These are phyloP conservation scores for Magnaporthiopsis rhizophila DNA, from an alignment of 2,329 filamentous ascomycete species.

Conservation along the genomic window DNA sequence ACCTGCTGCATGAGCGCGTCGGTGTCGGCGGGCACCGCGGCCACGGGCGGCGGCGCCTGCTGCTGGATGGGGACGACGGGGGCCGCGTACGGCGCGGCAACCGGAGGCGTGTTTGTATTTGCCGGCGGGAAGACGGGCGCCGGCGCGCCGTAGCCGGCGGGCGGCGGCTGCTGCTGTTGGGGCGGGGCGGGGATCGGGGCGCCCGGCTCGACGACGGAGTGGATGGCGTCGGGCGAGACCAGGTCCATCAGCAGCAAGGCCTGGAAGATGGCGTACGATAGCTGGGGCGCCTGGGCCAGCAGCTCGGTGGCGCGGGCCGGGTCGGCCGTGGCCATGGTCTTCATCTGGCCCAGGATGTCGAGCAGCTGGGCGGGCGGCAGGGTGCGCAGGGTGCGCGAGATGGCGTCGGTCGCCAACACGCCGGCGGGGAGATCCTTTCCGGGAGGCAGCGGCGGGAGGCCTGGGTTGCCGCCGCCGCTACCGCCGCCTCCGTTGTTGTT, in stretches of 20 bases:
- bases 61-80: conserved; percentile 22
- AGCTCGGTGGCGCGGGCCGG: conserved; percentile 79
- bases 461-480: conserved; percentile 11
- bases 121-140: conserved; percentile 14
- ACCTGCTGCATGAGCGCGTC: conserved; percentile 74
- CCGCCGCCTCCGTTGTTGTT: no score
- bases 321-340: conserved; percentile 74
- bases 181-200: conserved; percentile 30
- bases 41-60: conserved; percentile 24
- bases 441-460: conserved; percentile 71
- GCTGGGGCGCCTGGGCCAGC: conserved; percentile 80
- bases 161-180: neutral
- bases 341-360: conserved; percentile 92
- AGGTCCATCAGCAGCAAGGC: conserved; percentile 87
- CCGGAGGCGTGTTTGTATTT: conserved; percentile 26
- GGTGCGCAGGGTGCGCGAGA: conserved; percentile 81
- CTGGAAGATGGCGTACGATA: conserved; percentile 93
- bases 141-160: conserved; percentile 9
- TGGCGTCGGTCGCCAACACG: conserved; percentile 79
- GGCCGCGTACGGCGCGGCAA: conserved; percentile 31
- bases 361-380: conserved; percentile 83
- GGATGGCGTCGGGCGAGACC: conserved; percentile 75
- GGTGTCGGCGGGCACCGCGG: conserved; percentile 31
- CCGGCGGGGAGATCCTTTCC: conserved; percentile 79
- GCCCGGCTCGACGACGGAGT: conserved; percentile 65